Conservation (phyloP, 192 early-diverging fungal species). For the Entomortierella parvispora region DNA sequence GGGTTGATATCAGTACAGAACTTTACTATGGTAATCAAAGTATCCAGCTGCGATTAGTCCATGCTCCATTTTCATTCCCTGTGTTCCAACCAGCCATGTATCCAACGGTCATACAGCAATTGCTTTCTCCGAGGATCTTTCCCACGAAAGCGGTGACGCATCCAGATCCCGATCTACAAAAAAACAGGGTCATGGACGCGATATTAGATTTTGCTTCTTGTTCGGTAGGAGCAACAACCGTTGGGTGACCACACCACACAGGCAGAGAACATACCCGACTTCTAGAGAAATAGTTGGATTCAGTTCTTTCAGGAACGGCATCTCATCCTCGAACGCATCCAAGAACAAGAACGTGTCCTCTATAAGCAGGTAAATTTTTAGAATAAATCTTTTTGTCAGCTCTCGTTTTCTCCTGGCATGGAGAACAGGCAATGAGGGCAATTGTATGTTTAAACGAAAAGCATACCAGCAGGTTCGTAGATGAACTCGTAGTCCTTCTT, state of each 20-base stretch:
- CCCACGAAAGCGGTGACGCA: conserved; percentile 86
- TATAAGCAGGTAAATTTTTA: conserved; percentile 15
- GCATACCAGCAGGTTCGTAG: conserved; percentile 86
- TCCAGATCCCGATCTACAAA: conserved; percentile 81
- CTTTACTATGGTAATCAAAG: conserved; percentile 44
- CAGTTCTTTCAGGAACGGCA: conserved; percentile 56
- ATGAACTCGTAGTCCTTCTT: conserved; percentile 71
- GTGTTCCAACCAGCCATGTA: background rate
- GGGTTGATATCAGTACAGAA: conserved; percentile 89
- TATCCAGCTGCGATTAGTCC: conserved; percentile 22
- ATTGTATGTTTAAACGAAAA: background rate
- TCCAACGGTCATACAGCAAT: conserved; percentile 44
- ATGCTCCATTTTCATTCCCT: background rate
- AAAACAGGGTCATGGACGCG: background rate
- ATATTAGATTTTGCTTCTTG: background rate
- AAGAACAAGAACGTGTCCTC: conserved; percentile 96
- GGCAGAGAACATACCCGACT: conserved; percentile 86
- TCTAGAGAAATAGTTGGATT: conserved; percentile 82
- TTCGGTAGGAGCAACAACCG: background rate
- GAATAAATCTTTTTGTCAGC: background rate
- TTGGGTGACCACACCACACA: background rate
- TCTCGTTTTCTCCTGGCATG: too few species aligned
- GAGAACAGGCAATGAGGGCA: background rate
- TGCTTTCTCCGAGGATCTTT: conserved; percentile 55
- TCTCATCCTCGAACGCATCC: conserved; percentile 90